Base-by-base conservation (phyloP, 768 basidiomycete species). In the Nidularia pulvinata region DNA sequence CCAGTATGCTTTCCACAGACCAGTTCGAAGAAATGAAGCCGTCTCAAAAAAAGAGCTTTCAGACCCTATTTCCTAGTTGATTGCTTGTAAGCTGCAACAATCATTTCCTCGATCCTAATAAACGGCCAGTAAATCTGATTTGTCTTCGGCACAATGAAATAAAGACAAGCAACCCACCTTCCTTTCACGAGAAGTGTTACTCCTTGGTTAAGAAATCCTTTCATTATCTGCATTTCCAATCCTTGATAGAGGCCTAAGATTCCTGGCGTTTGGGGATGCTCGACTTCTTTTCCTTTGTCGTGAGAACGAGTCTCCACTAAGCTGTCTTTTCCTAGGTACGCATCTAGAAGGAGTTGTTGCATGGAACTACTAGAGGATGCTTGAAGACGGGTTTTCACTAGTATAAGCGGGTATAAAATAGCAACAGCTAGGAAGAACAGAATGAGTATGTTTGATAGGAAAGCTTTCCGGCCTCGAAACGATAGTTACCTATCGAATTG, bases 121-220 rank as follows among this genome's bases (percentile, higher is more conserved):
- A 22, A 51, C 7, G n/a, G 7, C n/a, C 7, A 39, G n/a, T 39
- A 39, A 39, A n/a, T n/a, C 37, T 9, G n/a, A n/a, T n/a, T n/a
- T n/a, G n/a, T 46, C 37, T 32, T 6, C 32, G 6, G 25, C 14
- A 43, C 30, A 32, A 22, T 46, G 4, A 25, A n/a, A 25, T 32
- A 13, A 32, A 16, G 7, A 25, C 13, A 22, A 7, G 33, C 33
- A 4, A 53, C 65, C 49, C n/a, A 77, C 79, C 83, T 68, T 55
- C 83, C 81, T 65, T 85, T 86, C 35, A 84, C 72, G 54, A 83
- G 61, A 64, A 85, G 79, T 5, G 82, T 82, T 1, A 84, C 72
- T 0, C 84, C 84, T 61, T 84, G 80, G 56, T 73, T 79, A 30
- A 86, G 58, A 52, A 84, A 81, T 0, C 80, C 79, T 59, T 83